Evolutionary conservation across 2,329 filamentous ascomycete species (phyloP).

Genomic region (Colletotrichum musae): DNA sequence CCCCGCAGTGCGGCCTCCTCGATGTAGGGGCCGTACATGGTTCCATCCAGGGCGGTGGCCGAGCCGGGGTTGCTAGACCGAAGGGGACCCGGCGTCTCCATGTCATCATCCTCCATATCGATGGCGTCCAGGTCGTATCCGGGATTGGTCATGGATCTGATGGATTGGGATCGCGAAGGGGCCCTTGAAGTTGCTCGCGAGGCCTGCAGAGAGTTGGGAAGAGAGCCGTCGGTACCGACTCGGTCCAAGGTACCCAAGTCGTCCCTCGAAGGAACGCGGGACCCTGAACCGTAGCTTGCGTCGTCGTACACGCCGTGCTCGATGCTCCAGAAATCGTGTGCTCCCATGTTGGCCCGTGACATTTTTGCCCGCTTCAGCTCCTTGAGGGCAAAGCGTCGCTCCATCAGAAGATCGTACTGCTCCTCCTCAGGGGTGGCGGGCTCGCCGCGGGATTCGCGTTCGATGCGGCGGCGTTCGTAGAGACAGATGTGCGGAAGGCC

Average conservation of each 20-base stretch:
- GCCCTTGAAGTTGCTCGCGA: constrained; percentile 61
- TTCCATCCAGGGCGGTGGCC: constrained; percentile 77
- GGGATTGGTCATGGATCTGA: constrained; percentile 53
- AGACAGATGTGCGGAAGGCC: constrained; percentile 86
- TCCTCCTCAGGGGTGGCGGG: constrained; percentile 72
- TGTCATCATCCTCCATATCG: constrained; percentile 64
- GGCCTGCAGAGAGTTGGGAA: constrained; percentile 54
- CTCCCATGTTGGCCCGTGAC: constrained; percentile 63
- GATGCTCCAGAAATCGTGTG: constrained; percentile 84
- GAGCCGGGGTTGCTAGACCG: constrained; percentile 65
- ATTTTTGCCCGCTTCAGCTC: constrained; percentile 71
- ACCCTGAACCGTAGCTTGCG: constrained; percentile 57
- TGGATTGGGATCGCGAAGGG: constrained; percentile 64
- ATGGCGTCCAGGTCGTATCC: constrained; percentile 32
- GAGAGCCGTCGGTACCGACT: constrained; percentile 50
- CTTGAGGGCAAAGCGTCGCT: constrained; percentile 71
- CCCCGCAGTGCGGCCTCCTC: constrained; percentile 71
- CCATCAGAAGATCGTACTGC: constrained; percentile 70
- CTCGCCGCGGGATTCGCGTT: constrained; percentile 77
- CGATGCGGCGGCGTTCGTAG: constrained; percentile 85
- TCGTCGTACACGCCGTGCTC: constrained; percentile 79
- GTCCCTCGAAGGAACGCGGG: constrained; percentile 59
- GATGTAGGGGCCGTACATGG: constrained; percentile 80
- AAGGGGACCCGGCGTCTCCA: constrained; percentile 67
- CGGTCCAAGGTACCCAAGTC: constrained; percentile 54